A percentile compares a stretch with the other conserved stretches of the same genome.
phyloP scores from a whole-genome alignment of 164 flowering plant species.

The Berberis vulgaris region DNA sequence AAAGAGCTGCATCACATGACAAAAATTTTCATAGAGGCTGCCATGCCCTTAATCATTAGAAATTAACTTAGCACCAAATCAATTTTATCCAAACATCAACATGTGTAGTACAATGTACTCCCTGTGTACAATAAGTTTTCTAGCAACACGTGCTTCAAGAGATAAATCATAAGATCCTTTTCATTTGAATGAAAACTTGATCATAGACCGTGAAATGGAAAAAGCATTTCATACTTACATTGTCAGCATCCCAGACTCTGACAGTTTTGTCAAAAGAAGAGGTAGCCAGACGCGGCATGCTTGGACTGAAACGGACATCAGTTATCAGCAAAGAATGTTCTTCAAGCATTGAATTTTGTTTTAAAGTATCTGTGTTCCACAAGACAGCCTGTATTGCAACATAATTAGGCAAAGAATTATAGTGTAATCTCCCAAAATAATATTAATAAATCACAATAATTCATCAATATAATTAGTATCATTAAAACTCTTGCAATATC shows the following conservation, averaged over 20 bases:
- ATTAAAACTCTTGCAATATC: no score
- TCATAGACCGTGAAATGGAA: neutral
- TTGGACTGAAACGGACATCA: slow-evolving; percentile 80
- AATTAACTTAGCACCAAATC: no score
- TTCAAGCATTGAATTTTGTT: slow-evolving; percentile 48
- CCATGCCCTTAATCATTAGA: no score
- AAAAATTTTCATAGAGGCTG: no score
- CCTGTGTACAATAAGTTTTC: no score
- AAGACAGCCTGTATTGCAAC: slow-evolving; percentile 48
- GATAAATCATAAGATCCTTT: no score
- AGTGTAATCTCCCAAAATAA: neutral
- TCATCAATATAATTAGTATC: neutral
- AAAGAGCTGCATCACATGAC: no score
- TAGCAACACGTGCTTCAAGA: no score
- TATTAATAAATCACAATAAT: neutral
- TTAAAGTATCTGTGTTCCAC: slow-evolving; percentile 59
- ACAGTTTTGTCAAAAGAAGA: slow-evolving; percentile 78
- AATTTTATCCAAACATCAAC: no score
- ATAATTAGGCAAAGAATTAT: neutral
- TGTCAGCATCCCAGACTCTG: slow-evolving; percentile 82
- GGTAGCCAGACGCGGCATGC: slow-evolving; percentile 67
- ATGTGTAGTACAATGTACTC: no score
- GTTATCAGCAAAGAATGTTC: slow-evolving; percentile 62
- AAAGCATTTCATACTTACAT: slow-evolving; percentile 31
- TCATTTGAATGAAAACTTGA: no score